Base-by-base conservation (phyloP, 441 rosid species). In the Viola pubescens region DNA sequence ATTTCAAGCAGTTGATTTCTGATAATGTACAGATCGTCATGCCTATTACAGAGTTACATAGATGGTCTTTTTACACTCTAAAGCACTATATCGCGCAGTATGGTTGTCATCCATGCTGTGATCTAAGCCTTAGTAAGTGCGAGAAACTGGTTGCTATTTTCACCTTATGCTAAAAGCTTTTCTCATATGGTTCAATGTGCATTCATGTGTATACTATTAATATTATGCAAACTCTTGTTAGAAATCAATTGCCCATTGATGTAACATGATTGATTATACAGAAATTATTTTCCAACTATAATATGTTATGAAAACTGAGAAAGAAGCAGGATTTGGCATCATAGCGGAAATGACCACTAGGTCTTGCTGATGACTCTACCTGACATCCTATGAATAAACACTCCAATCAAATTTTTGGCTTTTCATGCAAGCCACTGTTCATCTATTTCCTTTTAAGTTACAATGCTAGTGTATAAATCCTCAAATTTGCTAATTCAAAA, bases 51-150 rank as follows among this genome's bases (percentile, higher is more conserved):
- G 95, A 85, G 65, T 74, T 91, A 43, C 71, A 74, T 5, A 74
- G 96, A 66, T 91, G 96, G 96, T 87, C 98, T 47, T 91, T 91
- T 67, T 88, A 91, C 70, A 91, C 96, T 9, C 50, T 86, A 55
- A 85, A 81, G 76, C 84, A 87, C 69, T 91, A 88, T 66, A 61
- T 71, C 37, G 87, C 87, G 61, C 98, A 91, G 45, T 86, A 88
- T 66, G 77, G 78, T 54, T 85, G 90, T 66, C 85, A 86, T 79
- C 95, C 96, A 0, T 73, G 73, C 66, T 85, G 87, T 56, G 95
- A 91, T 67, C 81, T 91, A 82, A 91, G 96, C 82, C 77, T 85
- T 59, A 79, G 98, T 88, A 75, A 88, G 95, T 75, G 44, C 52
- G 38, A 58, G 61, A 55, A 11, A n/a, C 2, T 42, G 2, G 16